These are phyloP conservation scores for Leucocoprinus leucothites DNA, from an alignment of 768 basidiomycete species.

Conservation along the genomic window DNA sequence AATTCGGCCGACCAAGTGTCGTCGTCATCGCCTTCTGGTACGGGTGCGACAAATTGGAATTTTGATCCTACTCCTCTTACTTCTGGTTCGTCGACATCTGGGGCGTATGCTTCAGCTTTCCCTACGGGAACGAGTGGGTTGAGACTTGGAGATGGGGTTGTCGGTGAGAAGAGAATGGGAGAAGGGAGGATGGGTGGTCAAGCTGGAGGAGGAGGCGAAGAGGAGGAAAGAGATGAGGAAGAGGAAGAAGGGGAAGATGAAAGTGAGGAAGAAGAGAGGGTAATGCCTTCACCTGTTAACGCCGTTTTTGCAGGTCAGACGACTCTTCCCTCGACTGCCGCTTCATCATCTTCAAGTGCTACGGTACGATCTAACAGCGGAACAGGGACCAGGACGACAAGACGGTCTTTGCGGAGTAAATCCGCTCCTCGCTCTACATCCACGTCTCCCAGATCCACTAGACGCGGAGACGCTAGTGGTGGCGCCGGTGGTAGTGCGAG, in stretches of 20 bases:
- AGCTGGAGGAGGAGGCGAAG: too few species aligned
- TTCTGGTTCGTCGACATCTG: background rate
- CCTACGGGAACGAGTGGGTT: background rate
- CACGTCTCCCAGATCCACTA: too few species aligned
- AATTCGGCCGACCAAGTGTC: constrained; percentile 21
- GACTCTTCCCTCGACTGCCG: constrained; percentile 1
- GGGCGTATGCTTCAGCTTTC: background rate
- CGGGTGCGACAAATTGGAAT: too few species aligned
- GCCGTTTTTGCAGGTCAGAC: constrained; percentile 9
- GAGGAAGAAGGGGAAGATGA: constrained; percentile 11
- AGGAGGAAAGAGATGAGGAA: background rate
- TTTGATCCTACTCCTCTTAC: background rate
- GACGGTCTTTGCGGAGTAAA: too few species aligned
- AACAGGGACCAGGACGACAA: too few species aligned
- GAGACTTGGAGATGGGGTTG: too few species aligned
- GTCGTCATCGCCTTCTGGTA: too few species aligned
- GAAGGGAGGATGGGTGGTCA: too few species aligned
- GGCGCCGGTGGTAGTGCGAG: too few species aligned
- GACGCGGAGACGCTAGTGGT: too few species aligned
- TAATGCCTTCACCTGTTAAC: constrained; percentile 33
- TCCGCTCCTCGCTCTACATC: background rate
- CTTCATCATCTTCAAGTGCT: constrained; percentile 20
- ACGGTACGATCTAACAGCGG: too few species aligned
- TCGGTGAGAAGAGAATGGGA: too few species aligned
- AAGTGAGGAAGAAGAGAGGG: constrained; percentile 30